A percentile compares a stretch with the other conserved stretches of the same genome.
These are phyloP conservation scores for Gypsophila paniculata DNA, from an alignment of 179 eudicot genomes.

Conservation along the genomic window DNA sequence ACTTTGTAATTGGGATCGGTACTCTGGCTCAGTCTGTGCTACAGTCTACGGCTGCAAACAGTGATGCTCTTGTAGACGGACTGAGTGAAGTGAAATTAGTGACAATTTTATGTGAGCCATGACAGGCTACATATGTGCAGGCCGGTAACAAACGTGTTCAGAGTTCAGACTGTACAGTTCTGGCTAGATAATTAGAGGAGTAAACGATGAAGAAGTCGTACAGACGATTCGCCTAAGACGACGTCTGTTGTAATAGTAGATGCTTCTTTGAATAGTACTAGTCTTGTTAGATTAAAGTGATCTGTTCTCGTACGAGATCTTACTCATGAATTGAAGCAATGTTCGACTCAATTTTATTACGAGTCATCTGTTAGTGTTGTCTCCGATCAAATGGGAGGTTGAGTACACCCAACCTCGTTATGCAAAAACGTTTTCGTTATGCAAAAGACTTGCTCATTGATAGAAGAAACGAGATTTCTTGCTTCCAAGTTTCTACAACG, in stretches of 20 bases:
- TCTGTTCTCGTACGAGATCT: not conserved
- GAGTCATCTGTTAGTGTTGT: too few relatives aligned
- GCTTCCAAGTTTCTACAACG: too few relatives aligned
- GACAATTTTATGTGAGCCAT: not conserved
- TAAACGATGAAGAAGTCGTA: not conserved
- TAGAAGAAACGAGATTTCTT: not conserved
- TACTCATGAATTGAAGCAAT: not conserved
- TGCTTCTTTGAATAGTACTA: not conserved
- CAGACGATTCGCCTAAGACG: not conserved
- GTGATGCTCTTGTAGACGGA: constrained; percentile 2
- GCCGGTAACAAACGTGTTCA: not conserved
- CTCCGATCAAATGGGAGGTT: too few relatives aligned
- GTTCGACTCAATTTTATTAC: not conserved
- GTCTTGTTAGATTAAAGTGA: not conserved
- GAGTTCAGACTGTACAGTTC: not conserved
- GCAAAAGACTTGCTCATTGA: not conserved
- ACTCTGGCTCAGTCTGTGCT: constrained; percentile 30
- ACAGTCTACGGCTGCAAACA: constrained; percentile 13
- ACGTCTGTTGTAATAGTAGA: not conserved
- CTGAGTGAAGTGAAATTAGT: not conserved
- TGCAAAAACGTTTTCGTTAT: too few relatives aligned
- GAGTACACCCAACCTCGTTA: too few relatives aligned
- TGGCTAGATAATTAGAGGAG: not conserved
- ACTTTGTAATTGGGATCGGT: constrained; percentile 37
- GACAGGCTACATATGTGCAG: not conserved